Conservation (phyloP, 78 protist genomes). For the Dictyostelium capitatum region DNA sequence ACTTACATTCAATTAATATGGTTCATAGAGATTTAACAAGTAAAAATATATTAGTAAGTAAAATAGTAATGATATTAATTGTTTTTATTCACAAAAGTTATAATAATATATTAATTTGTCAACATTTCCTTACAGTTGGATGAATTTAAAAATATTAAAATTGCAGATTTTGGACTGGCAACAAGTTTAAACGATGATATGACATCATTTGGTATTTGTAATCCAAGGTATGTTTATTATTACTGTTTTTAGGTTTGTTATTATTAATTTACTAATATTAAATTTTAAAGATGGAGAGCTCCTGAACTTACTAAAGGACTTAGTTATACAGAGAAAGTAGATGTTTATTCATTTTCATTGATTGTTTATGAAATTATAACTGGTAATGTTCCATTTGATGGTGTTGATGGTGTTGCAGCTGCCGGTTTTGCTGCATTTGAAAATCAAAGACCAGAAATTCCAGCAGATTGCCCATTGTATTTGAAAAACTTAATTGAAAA, state of each 20-base stretch:
- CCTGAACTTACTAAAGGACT: conserved; percentile 19
- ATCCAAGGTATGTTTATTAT: conserved; percentile 32
- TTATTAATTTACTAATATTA: too few relatives aligned
- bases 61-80: not conserved
- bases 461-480: conserved; percentile 16
- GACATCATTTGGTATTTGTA: conserved; percentile 43
- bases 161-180: conserved; percentile 54
- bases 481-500: conserved; percentile 1
- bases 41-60: conserved; percentile 52
- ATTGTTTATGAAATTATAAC: not conserved
- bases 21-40: conserved; percentile 49
- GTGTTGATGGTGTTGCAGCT: conserved; percentile 14
- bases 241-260: not conserved
- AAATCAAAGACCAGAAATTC: conserved; percentile 38
- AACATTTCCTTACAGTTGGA: conserved; percentile 43
- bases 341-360: conserved; percentile 14
- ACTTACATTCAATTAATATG: conserved; percentile 20
- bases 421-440: conserved; percentile 28
- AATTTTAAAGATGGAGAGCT: conserved; percentile 17
- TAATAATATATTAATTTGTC: too few relatives aligned
- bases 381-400: conserved; percentile 5
- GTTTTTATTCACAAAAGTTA: too few relatives aligned
- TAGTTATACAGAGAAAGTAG: conserved; percentile 2
- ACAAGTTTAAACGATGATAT: conserved; percentile 31
- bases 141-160: conserved; percentile 46